Evolutionary conservation across 176 grass and related monocot genomes (phyloP), one percentile per base, ranked within the genome.

Genomic region (Paspalum notatum): DNA sequence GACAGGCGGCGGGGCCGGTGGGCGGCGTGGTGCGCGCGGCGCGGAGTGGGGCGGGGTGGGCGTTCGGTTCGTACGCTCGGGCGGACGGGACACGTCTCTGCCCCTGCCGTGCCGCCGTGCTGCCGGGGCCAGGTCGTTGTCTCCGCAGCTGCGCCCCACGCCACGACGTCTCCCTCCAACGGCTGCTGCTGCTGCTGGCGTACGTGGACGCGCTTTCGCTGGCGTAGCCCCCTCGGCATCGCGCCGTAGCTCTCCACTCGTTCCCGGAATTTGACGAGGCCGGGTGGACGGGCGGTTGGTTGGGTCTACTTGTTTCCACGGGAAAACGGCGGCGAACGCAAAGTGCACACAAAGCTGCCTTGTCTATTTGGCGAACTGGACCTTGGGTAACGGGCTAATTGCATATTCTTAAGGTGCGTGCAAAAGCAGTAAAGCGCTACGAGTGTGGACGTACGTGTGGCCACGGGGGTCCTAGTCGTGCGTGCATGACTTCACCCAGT

Each of bases 161-260:
- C 53, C 69, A 74, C 71, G 44, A 74, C 77, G 62, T 62, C 62
- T n/a, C 61, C 52, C 7, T 16, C 67, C 39, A 22, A 62, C 42
- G 56, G 67, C 51, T 3, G 58, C 65, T 60, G 57, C 40, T 40
- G 65, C 52, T 44, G 71, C 59, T 62, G 54, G 53, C 75, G 61
- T 67, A 74, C 61, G 77, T 69, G 72, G 60, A 81, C 87, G 82
- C 87, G 76, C 61, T 69, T 47, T 71, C 18, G 15, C 48, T 81
- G 70, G 10, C 63, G 82, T 81, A 71, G 56, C 24, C 61, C 25
- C 32, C 62, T 75, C 75, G 45, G 45, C 67, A 10, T 70, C 67
- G 43, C 21, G 76, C 45, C 70, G 75, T 50, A 61, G 16, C 43
- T 48, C 32, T 63, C 49, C 16, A 20, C 1, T 8, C 69, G 1